These are phyloP conservation scores for Aspergillus steynii DNA, from an alignment of 495 filamentous ascomycete species.

Conservation along the genomic window DNA sequence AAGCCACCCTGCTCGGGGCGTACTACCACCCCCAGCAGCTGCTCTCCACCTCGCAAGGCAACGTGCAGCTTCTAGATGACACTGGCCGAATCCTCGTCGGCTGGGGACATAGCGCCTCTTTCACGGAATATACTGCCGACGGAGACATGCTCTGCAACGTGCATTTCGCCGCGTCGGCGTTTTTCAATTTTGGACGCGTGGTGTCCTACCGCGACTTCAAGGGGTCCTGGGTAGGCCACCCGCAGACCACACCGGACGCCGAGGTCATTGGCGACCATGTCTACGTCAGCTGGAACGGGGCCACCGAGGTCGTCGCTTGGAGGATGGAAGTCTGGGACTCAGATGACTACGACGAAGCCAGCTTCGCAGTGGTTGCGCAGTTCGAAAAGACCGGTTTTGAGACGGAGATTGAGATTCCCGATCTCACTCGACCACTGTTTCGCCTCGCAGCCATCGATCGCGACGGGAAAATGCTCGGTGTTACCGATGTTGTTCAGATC, in stretches of 20 bases:
- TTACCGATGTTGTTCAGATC: conserved; percentile 20
- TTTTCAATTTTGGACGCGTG: conserved; percentile 38
- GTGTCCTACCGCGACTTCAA: conserved; percentile 42
- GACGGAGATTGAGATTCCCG: conserved; percentile 23
- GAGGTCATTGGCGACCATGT: conserved; percentile 26
- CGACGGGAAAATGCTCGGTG: conserved; percentile 22
- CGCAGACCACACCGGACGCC: conserved; percentile 30
- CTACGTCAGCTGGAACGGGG: conserved; percentile 50
- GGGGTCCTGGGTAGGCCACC: conserved; percentile 36
- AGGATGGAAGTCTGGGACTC: conserved; percentile 34
- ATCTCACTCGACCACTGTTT: conserved; percentile 14
- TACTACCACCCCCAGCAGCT: conserved; percentile 36
- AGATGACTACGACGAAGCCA: conserved; percentile 9
- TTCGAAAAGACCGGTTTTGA: conserved; percentile 26
- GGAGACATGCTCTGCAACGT: conserved; percentile 51
- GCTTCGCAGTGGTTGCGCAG: conserved; percentile 10
- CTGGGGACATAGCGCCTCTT: conserved; percentile 57
- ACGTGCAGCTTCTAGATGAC: conserved; percentile 53
- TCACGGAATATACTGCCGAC: conserved; percentile 54
- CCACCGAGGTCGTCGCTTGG: conserved; percentile 44
- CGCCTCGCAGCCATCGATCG: conserved; percentile 25
- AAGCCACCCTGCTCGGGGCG: conserved; percentile 23
- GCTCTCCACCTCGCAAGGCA: conserved; percentile 56
- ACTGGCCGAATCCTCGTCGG: conserved; percentile 55
- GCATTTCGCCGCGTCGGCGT: conserved; percentile 39